Base-by-base conservation (phyloP, 2,329 filamentous ascomycete species). In the Colletotrichum liaoningense region DNA sequence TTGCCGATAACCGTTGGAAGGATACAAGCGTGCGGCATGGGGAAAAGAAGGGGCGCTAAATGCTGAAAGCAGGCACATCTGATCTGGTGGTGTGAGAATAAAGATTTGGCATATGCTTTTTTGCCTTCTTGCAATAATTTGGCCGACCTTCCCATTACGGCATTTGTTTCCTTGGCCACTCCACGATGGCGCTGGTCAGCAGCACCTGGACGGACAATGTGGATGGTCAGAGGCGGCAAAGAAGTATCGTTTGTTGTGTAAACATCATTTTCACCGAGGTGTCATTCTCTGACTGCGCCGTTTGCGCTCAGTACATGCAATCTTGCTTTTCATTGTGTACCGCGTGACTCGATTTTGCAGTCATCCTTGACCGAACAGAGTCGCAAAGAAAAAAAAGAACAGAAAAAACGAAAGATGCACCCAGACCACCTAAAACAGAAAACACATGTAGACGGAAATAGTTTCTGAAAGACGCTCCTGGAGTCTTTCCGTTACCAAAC, bases 21-120 rank as follows among this genome's bases (percentile, higher is more conserved):
- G 57, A 73, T 42, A 42, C 70, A 73, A 64, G 70, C 54, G 52
- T 35, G 67, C n/a, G 70, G 16, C 5, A 49, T 46, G 52, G 16
- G 33, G 14, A n/a, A 3, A 49, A 22, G 19, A 49, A 49, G 42
- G 67, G 59, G 22, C 19, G 46, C 63, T 59, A 69, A 30, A 38
- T 60, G 33, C 70, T 26, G 66, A 69, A 64, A 69, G 24, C 59
- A 64, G 66, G 63, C 70, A 60, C 70, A 73, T 69, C 59, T 60
- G 70, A 73, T 64, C 49, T 56, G 62, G 52, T 65, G 63, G 63
- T 65, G 63, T 56, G 63, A 65, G 63, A 30, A 33, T 24, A n/a
- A 5, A 24, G 28, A 30, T 19, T 55, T 54, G 59, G 26, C 58
- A 35, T 60, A 38, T 26, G 58, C 59, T 64, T 59, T 54, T 59